Evolutionary conservation across 2,329 filamentous ascomycete genomes (phyloP).

Genomic region (Metarhizium humberi): DNA sequence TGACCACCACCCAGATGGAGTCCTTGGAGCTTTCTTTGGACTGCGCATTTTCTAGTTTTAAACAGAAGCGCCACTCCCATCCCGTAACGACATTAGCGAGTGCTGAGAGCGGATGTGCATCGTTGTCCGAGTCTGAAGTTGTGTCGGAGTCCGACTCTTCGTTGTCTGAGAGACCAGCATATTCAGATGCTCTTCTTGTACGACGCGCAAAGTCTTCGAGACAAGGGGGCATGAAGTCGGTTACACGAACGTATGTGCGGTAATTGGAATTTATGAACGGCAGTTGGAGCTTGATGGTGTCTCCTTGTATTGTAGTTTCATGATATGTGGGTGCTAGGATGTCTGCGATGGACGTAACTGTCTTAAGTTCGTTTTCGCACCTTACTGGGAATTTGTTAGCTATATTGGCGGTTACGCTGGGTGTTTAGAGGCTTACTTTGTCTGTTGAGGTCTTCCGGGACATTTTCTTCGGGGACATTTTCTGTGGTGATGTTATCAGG

Average conservation of each 20-base stretch:
- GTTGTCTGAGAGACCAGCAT: conserved; percentile 38
- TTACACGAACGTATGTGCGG: conserved; percentile 60
- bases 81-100: conserved; percentile 9
- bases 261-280: conserved; percentile 72
- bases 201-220: conserved; percentile 61
- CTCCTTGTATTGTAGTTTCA: conserved; percentile 31
- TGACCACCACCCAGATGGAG: conserved; percentile 59
- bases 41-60: conserved; percentile 65
- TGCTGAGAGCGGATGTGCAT: conserved; percentile 12
- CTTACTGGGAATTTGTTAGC: conserved; percentile 27
- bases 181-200: conserved; percentile 32
- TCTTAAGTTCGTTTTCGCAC: conserved; percentile 32
- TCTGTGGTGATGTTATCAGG: conserved; percentile 14
- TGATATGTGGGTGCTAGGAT: conserved; percentile 31
- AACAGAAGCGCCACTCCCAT: conserved; percentile 81
- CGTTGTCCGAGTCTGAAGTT: conserved; percentile 13
- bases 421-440: conserved; percentile 15
- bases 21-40: conserved; percentile 24
- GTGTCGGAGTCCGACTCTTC: conserved; percentile 15
- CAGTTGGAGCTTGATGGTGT: conserved; percentile 31
- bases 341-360: conserved; percentile 24
- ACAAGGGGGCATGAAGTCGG: conserved; percentile 66
- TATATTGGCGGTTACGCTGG: background rate
- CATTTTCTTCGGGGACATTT: conserved; percentile 9
- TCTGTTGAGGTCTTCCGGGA: conserved; percentile 19